These are phyloP conservation scores for Fomitopsis palustris DNA, from an alignment of 1,284 basidiomycete species.

Conservation along the genomic window DNA sequence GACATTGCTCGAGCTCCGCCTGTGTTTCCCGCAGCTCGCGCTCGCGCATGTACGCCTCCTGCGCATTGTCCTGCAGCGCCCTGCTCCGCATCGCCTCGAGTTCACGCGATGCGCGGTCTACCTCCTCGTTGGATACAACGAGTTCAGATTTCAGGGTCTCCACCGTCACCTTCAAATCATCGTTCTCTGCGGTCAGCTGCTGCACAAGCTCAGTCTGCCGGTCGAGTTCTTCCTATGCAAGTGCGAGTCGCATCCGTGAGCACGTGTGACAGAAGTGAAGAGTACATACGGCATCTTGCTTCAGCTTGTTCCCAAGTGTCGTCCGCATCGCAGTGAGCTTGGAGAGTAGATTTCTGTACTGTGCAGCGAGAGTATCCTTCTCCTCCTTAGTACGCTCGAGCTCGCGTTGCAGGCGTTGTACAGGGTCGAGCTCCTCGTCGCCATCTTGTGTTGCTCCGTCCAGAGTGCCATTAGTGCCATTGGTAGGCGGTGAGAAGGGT, in stretches of 20 bases:
- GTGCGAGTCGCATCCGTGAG: slow-evolving; percentile 19
- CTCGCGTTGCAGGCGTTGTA: slow-evolving; percentile 54
- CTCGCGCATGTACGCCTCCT: slow-evolving; percentile 75
- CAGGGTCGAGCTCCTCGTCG: slow-evolving; percentile 37
- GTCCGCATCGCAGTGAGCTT: slow-evolving; percentile 93
- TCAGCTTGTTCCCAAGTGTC: slow-evolving; percentile 90
- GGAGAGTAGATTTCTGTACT: slow-evolving; percentile 84
- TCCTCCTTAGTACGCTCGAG: slow-evolving; percentile 68
- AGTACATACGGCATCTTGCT: slow-evolving; percentile 89
- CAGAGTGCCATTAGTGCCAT: slow-evolving; percentile 23
- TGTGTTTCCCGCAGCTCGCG: slow-evolving; percentile 78
- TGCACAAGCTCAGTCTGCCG: slow-evolving; percentile 80
- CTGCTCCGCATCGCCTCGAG: slow-evolving; percentile 63
- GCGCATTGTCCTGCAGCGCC: slow-evolving; percentile 58
- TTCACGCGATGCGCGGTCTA: slow-evolving; percentile 65
- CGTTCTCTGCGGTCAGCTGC: slow-evolving; percentile 71
- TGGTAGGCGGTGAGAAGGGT: slow-evolving; percentile 23
- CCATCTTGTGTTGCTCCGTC: slow-evolving; percentile 20
- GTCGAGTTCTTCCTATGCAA: slow-evolving; percentile 89
- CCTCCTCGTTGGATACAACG: slow-evolving; percentile 69
- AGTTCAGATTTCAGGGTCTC: slow-evolving; percentile 80
- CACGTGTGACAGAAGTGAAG: slow-evolving; percentile 9
- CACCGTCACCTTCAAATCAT: slow-evolving; percentile 65
- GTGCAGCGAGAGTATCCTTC: slow-evolving; percentile 79
- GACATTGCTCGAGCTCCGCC: slow-evolving; percentile 79